Evolutionary conservation across 805 yeast species (phyloP), one percentile per base, ranked within the genome.

Genomic region (Metschnikowia hibisci): DNA sequence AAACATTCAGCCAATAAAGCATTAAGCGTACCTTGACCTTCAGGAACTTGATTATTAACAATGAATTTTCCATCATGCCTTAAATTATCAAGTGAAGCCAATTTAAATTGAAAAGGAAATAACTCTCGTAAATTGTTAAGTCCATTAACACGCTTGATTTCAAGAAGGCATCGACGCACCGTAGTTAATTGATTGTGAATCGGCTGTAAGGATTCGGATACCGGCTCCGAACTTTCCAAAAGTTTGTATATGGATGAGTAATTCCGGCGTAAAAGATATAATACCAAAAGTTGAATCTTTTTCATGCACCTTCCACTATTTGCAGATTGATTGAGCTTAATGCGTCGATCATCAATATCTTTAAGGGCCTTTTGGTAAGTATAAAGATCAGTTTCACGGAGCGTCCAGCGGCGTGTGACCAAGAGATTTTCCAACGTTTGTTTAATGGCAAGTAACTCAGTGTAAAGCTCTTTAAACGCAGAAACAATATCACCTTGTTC

Each of bases 11-110:
- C 93, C 39, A 91, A 70, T 44, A 91, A 67, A 1, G 96, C 96
- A 62, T 82, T 89, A 50, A 93, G 71, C n/a, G 95, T 81, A 5
- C 97, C 99, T 65, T 93, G 99, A 10, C 99, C 99, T 61, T 93
- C 98, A 2, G 99, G 99, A 33, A 93, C 84, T 50, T 87, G 86
- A 40, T 81, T 87, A 48, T 86, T 87, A 35, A 88, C 84, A 58
- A 85, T 80, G 57, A 93, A 93, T 68, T 87, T 91, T 6, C 99
- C 99, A 61, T 93, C 98, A 11, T 69, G 74, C 58, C 97, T 79
- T 58, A 84, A 60, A 57, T 89, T 86, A 62, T 93, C 99, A 46
- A 93, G 74, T 12, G 93, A 82, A 2, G 95, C 93, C 43, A 93
- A 73, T 66, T 93, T 93, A 81, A 93, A 80, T 65, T 93, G 98